phyloP scores from a whole-genome alignment of 768 basidiomycete species.

The Pleurotus tuoliensis region DNA sequence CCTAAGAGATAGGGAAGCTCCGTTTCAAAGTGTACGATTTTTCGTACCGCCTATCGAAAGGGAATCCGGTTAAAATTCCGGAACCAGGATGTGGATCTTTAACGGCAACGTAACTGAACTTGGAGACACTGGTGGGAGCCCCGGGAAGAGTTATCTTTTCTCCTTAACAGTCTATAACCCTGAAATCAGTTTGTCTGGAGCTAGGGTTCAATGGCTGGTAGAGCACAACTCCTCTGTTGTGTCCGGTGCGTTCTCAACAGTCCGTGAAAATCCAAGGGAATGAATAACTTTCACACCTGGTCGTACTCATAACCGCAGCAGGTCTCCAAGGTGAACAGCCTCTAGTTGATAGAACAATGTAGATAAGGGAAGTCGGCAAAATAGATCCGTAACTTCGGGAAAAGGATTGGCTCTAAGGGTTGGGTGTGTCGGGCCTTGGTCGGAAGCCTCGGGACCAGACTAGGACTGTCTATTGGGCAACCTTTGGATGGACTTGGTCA shows the following conservation, averaged over 20 bases:
- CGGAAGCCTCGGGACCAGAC: conserved; percentile 8
- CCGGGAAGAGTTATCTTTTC: conserved; percentile 80
- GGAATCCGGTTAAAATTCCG: conserved; percentile 64
- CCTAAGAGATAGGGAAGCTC: conserved; percentile 64
- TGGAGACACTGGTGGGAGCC: conserved; percentile 24
- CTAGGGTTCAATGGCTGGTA: conserved; percentile 70
- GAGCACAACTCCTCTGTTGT: conserved; percentile 67
- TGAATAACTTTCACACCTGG: conserved; percentile 65
- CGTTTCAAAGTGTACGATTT: not conserved
- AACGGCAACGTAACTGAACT: not conserved
- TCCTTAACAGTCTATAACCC: conserved; percentile 70
- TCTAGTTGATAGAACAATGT: conserved; percentile 80
- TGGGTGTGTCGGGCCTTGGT: conserved; percentile 47
- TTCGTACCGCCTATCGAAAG: conserved; percentile 61
- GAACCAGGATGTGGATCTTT: conserved; percentile 58
- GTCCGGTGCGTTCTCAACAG: conserved; percentile 69
- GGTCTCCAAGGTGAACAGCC: conserved; percentile 81
- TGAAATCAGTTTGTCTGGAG: conserved; percentile 75
- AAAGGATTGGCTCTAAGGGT: conserved; percentile 71
- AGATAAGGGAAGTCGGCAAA: conserved; percentile 68
- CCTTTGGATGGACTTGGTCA: conserved; percentile 9
- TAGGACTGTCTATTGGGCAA: conserved; percentile 9
- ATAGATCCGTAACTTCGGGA: conserved; percentile 65
- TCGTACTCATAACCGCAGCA: conserved; percentile 78
- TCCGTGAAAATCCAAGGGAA: conserved; percentile 77